A percentile compares a stretch with the other conserved stretches of the same genome.
Evolutionary conservation across 176 grass and related monocot genomes (phyloP).

Genomic region (Rhynchospora breviuscula): DNA sequence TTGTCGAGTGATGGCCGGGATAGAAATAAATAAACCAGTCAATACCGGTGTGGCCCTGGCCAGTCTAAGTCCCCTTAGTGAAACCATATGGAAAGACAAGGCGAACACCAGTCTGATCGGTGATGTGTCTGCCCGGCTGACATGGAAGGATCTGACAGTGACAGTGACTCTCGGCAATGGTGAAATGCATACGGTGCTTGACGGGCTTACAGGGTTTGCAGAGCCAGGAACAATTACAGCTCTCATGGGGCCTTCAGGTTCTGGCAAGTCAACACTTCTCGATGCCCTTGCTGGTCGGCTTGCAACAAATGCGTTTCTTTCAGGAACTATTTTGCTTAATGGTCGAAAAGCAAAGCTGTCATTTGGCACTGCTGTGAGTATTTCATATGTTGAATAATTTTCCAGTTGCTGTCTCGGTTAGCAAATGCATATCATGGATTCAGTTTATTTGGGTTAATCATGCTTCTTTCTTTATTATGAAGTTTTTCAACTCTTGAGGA

Average conservation of each 20-base stretch:
- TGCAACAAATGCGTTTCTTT: conserved; percentile 87
- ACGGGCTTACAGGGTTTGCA: conserved; percentile 82
- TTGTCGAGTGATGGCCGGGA: conserved; percentile 64
- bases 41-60: conserved; percentile 38
- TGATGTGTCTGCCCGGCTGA: conserved; percentile 85
- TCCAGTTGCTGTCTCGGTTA: not conserved
- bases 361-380: conserved; percentile 82
- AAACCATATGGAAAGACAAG: conserved; percentile 79
- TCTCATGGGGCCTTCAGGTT: conserved; percentile 91
- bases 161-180: conserved; percentile 66
- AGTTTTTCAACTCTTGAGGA: not conserved
- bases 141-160: conserved; percentile 93
- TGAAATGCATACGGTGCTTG: conserved; percentile 69
- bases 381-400: not conserved
- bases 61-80: conserved; percentile 84
- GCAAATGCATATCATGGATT: not conserved
- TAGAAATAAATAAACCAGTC: conserved; percentile 57
- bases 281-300: conserved; percentile 88
- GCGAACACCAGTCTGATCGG: conserved; percentile 43
- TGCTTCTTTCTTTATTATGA: not conserved
- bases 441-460: not conserved
- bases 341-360: conserved; percentile 93
- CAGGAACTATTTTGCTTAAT: conserved; percentile 80
- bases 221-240: conserved; percentile 82
- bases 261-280: conserved; percentile 94